phyloP scores from a whole-genome alignment of 2,329 filamentous ascomycete genomes.

The Trematosphaeria pertusa region DNA sequence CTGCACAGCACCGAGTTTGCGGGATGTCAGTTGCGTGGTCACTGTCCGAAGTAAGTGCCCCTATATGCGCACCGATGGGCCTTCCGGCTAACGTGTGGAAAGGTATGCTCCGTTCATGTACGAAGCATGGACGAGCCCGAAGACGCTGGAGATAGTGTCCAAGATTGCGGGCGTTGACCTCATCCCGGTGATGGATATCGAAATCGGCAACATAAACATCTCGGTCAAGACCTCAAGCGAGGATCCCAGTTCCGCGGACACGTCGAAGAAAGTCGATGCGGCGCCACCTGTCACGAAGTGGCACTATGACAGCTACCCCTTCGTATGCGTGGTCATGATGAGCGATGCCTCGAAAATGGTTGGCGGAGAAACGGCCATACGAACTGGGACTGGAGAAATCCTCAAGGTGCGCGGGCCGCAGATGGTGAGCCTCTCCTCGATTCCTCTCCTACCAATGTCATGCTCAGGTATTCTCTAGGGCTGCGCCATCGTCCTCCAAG shows the following conservation, averaged over 20 bases:
- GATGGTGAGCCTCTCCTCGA: slow-evolving; percentile 50
- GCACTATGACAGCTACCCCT: slow-evolving; percentile 61
- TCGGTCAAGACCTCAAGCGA: slow-evolving; percentile 5
- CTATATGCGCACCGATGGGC: no score
- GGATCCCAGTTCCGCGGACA: not conserved
- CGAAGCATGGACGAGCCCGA: slow-evolving; percentile 51
- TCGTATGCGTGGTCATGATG: slow-evolving; percentile 61
- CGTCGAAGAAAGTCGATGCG: not conserved
- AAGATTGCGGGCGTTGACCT: slow-evolving; percentile 63
- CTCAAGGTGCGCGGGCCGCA: slow-evolving; percentile 54
- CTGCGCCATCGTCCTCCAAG: slow-evolving; percentile 53
- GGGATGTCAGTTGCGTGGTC: not conserved
- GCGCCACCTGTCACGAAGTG: slow-evolving; percentile 37
- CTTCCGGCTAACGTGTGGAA: no score
- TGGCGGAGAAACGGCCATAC: slow-evolving; percentile 66
- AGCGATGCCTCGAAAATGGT: slow-evolving; percentile 57
- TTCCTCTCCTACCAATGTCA: no score
- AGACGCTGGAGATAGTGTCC: slow-evolving; percentile 57
- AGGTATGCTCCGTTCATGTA: slow-evolving; percentile 21
- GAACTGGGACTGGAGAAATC: slow-evolving; percentile 58
- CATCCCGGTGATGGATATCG: slow-evolving; percentile 61
- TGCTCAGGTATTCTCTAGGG: no score
- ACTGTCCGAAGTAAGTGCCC: slow-evolving; percentile 14
- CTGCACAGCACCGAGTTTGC: not conserved
- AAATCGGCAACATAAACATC: slow-evolving; percentile 58